phyloP scores from a whole-genome alignment of 2,329 filamentous ascomycete genomes.

The Monosporascus sp. region DNA sequence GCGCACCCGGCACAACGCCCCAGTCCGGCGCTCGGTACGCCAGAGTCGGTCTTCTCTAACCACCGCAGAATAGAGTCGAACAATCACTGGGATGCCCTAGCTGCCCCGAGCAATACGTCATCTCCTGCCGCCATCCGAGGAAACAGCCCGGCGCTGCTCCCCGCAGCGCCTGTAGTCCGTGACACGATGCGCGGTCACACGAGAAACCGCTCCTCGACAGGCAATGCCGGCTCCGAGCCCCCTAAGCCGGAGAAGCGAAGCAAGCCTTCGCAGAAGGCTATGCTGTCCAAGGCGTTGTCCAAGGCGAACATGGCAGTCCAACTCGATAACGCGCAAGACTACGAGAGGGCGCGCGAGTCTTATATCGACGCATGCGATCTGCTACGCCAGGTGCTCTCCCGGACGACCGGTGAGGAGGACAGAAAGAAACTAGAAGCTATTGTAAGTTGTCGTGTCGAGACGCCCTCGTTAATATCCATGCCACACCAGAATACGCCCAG shows the following conservation, averaged over 20 bases:
- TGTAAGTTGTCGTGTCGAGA: constrained; percentile 49
- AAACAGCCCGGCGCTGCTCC: constrained; percentile 17
- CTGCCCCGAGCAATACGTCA: constrained; percentile 14
- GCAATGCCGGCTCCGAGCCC: constrained; percentile 42
- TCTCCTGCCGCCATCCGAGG: constrained; percentile 16
- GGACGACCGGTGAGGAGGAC: constrained; percentile 82
- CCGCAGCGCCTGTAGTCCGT: constrained; percentile 19
- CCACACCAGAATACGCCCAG: too few species aligned
- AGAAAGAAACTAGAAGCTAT: constrained; percentile 89
- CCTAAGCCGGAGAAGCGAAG: constrained; percentile 31
- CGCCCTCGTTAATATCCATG: too few species aligned
- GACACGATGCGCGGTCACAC: constrained; percentile 37
- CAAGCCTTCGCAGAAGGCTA: constrained; percentile 76
- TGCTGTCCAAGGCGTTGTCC: constrained; percentile 91
- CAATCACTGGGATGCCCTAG: constrained; percentile 21
- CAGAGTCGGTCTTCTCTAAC: constrained; percentile 16
- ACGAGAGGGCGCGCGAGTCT: constrained; percentile 82
- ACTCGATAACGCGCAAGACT: constrained; percentile 93
- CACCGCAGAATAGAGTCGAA: constrained; percentile 16
- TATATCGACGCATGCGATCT: constrained; percentile 89
- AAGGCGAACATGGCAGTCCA: constrained; percentile 95
- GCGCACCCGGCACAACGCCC: constrained; percentile 16
- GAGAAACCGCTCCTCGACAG: constrained; percentile 39
- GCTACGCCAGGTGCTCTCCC: constrained; percentile 79
- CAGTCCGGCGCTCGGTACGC: constrained; percentile 16